Evolutionary conservation across 768 basidiomycete species (phyloP).

Genomic region (Collybia sp.): DNA sequence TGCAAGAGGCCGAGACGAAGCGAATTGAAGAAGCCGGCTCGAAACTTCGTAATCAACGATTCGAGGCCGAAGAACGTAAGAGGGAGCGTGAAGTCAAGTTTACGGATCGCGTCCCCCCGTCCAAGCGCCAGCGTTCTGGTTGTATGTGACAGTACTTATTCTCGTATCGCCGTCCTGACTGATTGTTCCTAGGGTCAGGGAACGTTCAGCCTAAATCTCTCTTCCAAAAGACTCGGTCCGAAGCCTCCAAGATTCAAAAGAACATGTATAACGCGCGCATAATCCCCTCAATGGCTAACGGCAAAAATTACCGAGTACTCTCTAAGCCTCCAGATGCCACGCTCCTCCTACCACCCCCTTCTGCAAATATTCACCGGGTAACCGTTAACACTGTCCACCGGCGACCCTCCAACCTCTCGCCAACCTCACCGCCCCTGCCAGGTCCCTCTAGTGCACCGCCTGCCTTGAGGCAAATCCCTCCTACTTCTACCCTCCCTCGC

Average conservation of each 20-base stretch:
- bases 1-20: conserved; percentile 55
- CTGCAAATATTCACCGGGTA: conserved; percentile 35
- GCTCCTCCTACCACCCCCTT: conserved; percentile 27
- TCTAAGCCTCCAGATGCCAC: conserved; percentile 28
- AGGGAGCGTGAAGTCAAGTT: conserved; percentile 73
- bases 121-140: conserved; percentile 53
- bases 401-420: conserved; percentile 23
- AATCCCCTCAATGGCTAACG: conserved; percentile 48
- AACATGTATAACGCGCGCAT: conserved; percentile 51
- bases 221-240: conserved; percentile 72
- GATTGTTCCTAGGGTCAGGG: conserved; percentile 27
- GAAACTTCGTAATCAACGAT: conserved; percentile 60
- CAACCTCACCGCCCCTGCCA: conserved; percentile 7
- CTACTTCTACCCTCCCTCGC: background rate
- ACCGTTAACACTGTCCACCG: conserved; percentile 46
- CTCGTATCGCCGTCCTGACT: conserved; percentile 10
- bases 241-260: conserved; percentile 65
- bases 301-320: conserved; percentile 39
- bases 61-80: conserved; percentile 70
- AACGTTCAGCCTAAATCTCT: conserved; percentile 54
- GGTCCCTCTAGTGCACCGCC: background rate
- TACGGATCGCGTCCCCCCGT: conserved; percentile 63
- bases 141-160: conserved; percentile 38
- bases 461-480: too few species aligned
- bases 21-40: conserved; percentile 60